Conservation (phyloP, 2,329 filamentous ascomycete species). For the Aspergillus neotritici region DNA sequence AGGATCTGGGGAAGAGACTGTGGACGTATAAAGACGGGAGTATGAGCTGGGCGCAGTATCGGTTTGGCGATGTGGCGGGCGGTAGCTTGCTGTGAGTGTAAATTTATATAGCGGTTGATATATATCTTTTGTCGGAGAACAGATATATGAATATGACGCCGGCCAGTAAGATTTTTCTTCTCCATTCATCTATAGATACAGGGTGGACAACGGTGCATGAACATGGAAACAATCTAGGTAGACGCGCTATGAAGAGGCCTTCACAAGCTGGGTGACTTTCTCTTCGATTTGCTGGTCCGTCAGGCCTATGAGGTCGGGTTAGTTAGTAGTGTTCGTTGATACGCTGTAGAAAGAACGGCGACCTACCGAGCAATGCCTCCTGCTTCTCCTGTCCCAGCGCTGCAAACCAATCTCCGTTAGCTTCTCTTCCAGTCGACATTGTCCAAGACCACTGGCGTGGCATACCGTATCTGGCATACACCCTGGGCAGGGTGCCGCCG, state of each 20-base stretch:
- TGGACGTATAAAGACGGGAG: conserved; percentile 49
- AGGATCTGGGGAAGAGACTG: conserved; percentile 41
- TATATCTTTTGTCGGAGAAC: conserved; percentile 9
- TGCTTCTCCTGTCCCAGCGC: conserved; percentile 64
- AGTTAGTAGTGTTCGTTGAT: neutral
- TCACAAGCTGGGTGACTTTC: conserved; percentile 59
- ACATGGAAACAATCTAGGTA: conserved; percentile 18
- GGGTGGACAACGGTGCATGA: conserved; percentile 22
- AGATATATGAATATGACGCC: neutral
- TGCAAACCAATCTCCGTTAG: conserved; percentile 29
- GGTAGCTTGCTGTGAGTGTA: conserved; percentile 19
- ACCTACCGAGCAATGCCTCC: conserved; percentile 55
- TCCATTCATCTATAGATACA: conserved; percentile 39
- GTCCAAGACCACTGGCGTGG: too few relatives aligned
- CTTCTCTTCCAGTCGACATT: too few relatives aligned
- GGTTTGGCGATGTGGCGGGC: conserved; percentile 40
- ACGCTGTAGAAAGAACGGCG: neutral
- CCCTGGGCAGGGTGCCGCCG: conserved; percentile 70
- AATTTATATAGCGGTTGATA: conserved; percentile 3
- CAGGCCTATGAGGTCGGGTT: conserved; percentile 45
- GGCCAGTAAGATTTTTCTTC: conserved; percentile 11
- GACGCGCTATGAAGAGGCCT: conserved; percentile 38
- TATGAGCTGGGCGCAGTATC: conserved; percentile 52
- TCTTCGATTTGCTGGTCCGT: conserved; percentile 67
- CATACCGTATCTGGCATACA: conserved; percentile 90